phyloP scores from a whole-genome alignment of 202 grass and related monocot species.

The Musa balbisiana region DNA sequence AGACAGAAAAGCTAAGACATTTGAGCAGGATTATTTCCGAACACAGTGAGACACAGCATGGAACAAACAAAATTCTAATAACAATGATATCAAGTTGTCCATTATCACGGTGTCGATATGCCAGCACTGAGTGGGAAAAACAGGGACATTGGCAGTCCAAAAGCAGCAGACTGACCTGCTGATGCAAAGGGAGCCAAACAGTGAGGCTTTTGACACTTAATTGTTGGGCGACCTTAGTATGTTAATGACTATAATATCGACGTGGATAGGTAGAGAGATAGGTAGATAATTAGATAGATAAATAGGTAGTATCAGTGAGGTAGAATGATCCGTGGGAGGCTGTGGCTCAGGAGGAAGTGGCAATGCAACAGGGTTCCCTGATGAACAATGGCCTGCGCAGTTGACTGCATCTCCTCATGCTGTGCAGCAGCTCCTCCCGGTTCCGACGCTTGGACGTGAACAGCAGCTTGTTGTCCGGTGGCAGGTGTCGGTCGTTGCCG shows the following conservation, averaged over 20 bases:
- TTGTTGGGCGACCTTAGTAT: too few relatives aligned
- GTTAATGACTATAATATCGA: too few relatives aligned
- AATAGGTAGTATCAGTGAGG: too few relatives aligned
- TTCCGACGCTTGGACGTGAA: slow-evolving; percentile 6
- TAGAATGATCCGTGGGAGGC: background rate
- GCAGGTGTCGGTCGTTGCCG: background rate
- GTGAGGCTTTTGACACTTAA: background rate
- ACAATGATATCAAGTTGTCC: too few relatives aligned
- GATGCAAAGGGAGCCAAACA: background rate
- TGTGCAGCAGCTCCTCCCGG: background rate
- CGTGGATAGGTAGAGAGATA: too few relatives aligned
- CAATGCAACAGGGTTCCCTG: slow-evolving; percentile 3
- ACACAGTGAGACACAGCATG: too few relatives aligned
- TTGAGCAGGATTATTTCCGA: too few relatives aligned
- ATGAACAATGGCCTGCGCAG: background rate
- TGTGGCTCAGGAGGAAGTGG: background rate
- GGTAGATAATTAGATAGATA: too few relatives aligned
- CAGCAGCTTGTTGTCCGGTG: background rate
- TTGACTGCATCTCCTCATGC: background rate
- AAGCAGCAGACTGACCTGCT: background rate
- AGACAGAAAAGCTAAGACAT: too few relatives aligned
- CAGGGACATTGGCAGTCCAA: background rate
- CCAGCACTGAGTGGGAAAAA: background rate
- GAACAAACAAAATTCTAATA: too few relatives aligned
- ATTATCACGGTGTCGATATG: background rate